Base-by-base conservation (phyloP, 1,284 basidiomycete species). In the Tilletia caries region DNA sequence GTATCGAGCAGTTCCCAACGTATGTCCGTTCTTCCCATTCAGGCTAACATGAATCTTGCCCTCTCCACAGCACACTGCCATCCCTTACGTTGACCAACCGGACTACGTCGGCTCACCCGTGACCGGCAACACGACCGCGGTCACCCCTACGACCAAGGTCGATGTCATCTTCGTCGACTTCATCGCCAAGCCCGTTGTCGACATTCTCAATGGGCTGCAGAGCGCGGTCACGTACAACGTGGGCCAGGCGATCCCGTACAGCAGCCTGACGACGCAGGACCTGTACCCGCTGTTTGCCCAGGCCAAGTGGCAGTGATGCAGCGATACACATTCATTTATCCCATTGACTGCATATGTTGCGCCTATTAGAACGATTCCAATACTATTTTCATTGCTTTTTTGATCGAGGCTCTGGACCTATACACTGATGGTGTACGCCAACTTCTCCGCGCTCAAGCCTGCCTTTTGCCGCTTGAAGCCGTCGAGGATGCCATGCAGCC, bases 61-160 rank as follows among this genome's bases (percentile, higher is more conserved):
- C 43, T 64, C 13, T 25, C 62, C 13, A 41, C 46, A 67, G 70
- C 73, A 74, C 68, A 52, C 46, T 18, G 68, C 66, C 44, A 67
- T 73, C 41, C 41, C 81, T 72, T 68, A 77, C 73, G 29, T 75
- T 70, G 0, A n/a, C 77, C 76, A 79, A 68, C 81, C 80, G 1
- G 79, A 82, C 60, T 82, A 82, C 37, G 75, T 82, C 29, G 75
- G 74, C 1, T 75, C 81, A 15, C 71, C 72, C 12, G 27, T 71
- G 48, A 69, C 67, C n/a, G 67, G 67, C 48, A 72, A 72, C 65
- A 41, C 41, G 5, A 70, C 71, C 23, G 50, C 67, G 20, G 66
- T 48, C 5, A 18, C 25, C 33, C 64, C 46, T 20, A 71, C 77
- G 25, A 70, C 50, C 23, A 44, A 29, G 37, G 71, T 74, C 27